phyloP scores from a whole-genome alignment of 2,329 filamentous ascomycete genomes.

The Mariannaea sp. region DNA sequence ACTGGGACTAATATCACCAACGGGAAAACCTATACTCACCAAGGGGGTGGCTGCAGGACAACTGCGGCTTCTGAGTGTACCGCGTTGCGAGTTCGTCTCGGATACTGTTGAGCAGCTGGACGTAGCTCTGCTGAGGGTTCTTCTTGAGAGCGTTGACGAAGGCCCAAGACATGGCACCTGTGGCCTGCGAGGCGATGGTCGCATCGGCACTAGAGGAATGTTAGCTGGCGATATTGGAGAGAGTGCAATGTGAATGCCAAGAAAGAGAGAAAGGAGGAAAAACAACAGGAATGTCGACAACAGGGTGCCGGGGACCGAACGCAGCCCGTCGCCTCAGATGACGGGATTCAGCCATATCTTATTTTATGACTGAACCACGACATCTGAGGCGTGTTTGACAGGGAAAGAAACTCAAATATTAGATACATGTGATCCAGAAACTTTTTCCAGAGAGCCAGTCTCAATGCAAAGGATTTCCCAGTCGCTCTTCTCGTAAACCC shows the following conservation, averaged over 20 bases:
- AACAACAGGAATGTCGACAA: neutral
- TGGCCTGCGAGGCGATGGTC: constrained; percentile 87
- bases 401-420: constrained; percentile 31
- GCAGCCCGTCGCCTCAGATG: constrained; percentile 53
- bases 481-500: neutral
- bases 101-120: constrained; percentile 94
- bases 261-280: neutral
- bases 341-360: constrained; percentile 45
- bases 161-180: constrained; percentile 97
- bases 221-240: constrained; percentile 21
- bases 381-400: constrained; percentile 47
- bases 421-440: constrained; percentile 23
- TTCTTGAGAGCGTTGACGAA: constrained; percentile 93
- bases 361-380: too few relatives aligned
- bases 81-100: constrained; percentile 86
- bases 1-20: neutral
- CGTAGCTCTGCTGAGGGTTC: constrained; percentile 97
- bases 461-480: neutral
- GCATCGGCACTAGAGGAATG: constrained; percentile 74
- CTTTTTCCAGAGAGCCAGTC: neutral
- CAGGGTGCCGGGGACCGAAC: constrained; percentile 41
- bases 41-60: constrained; percentile 95
- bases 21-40: constrained; percentile 61
- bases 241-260: neutral
- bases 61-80: constrained; percentile 93